A percentile compares a stretch with the other conserved stretches of the same genome.
phyloP scores from a whole-genome alignment of 345 rosid genomes.

The Turnera subulata region DNA sequence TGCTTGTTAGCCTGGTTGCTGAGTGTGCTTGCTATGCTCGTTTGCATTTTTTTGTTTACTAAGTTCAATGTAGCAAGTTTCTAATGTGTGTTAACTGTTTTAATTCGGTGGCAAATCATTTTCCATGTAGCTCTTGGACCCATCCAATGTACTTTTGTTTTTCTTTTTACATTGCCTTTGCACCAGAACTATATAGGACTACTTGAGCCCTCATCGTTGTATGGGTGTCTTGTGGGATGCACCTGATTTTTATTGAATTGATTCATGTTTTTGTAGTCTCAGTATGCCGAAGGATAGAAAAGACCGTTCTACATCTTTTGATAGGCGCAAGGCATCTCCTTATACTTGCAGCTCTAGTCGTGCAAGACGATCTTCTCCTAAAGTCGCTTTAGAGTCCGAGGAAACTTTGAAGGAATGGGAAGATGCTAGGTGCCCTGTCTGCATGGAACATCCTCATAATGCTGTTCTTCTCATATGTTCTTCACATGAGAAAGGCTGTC shows the following conservation, averaged over 20 bases:
- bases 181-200: no score
- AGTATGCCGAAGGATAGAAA: conserved; percentile 92
- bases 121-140: no score
- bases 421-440: conserved; percentile 92
- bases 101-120: no score
- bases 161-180: no score
- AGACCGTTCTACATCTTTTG: conserved; percentile 65
- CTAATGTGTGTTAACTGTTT: no score
- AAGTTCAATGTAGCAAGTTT: no score
- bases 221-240: no score
- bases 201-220: no score
- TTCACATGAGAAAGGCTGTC: conserved; percentile 90
- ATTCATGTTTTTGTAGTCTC: conserved; percentile 7
- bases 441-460: conserved; percentile 99
- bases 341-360: conserved; percentile 56
- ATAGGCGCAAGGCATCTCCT: conserved; percentile 55
- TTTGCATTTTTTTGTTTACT: no score
- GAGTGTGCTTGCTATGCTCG: no score
- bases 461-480: conserved; percentile 88
- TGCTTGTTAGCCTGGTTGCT: no score
- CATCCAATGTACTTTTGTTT: no score
- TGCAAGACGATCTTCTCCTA: conserved; percentile 35
- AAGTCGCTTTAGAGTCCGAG: conserved; percentile 40
- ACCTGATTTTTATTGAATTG: not conserved
- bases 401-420: conserved; percentile 82